Percentiles rank a stretch among this genome's conserved stretches.
Conservation (phyloP, 345 rosid genomes). For the Firmiana major region DNA sequence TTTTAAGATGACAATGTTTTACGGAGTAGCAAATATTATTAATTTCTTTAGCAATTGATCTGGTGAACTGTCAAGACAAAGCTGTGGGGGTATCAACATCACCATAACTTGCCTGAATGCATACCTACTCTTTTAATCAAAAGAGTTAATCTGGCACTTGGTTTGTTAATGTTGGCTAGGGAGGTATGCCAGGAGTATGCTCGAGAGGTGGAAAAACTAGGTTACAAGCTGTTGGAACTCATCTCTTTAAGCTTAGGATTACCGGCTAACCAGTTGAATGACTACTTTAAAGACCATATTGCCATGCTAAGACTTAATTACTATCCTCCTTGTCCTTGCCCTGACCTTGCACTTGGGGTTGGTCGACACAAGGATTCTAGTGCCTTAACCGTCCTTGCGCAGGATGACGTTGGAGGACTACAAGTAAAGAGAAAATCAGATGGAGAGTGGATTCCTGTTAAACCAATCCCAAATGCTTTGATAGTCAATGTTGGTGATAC, state of each 20-base stretch:
- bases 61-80: background rate
- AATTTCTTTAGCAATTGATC: background rate
- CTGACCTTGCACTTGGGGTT: constrained; percentile 78
- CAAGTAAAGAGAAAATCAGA: constrained; percentile 61
- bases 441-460: constrained; percentile 68
- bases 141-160: background rate
- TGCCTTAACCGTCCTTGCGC: constrained; percentile 68
- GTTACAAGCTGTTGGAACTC: constrained; percentile 52
- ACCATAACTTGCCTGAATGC: background rate
- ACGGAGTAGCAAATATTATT: background rate
- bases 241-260: constrained; percentile 67
- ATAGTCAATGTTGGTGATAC: constrained; percentile 73
- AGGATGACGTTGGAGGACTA: constrained; percentile 79
- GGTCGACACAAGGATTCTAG: constrained; percentile 82
- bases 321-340: constrained; percentile 81
- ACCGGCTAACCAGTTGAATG: constrained; percentile 36
- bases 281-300: constrained; percentile 58
- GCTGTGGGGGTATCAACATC: background rate
- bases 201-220: constrained; percentile 57
- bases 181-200: constrained; percentile 63
- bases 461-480: constrained; percentile 47
- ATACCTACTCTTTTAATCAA: background rate
- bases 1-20: background rate
- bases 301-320: constrained; percentile 59
- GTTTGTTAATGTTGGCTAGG: constrained; percentile 28